Evolutionary conservation across 2,329 filamentous ascomycete species (phyloP).

Genomic region (Colletotrichum agaves): DNA sequence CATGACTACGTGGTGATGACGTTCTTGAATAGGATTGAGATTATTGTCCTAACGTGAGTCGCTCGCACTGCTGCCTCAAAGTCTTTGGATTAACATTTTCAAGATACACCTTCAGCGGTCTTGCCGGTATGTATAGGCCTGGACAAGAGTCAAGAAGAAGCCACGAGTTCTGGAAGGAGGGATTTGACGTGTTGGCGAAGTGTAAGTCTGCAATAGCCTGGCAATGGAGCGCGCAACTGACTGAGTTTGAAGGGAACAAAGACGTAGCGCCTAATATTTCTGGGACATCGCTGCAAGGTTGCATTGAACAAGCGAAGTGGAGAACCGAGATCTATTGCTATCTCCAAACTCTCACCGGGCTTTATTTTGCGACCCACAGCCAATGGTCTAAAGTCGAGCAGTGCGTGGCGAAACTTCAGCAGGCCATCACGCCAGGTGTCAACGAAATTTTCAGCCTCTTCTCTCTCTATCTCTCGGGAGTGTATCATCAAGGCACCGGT

Average conservation of each 20-base stretch:
- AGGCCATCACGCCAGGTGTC: constrained; percentile 33
- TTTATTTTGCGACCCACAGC: constrained; percentile 76
- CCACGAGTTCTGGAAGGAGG: constrained; percentile 55
- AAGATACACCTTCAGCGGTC: constrained; percentile 66
- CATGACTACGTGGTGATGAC: constrained; percentile 69
- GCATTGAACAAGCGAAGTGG: constrained; percentile 71
- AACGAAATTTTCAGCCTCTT: constrained; percentile 58
- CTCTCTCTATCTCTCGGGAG: constrained; percentile 77
- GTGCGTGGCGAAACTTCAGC: constrained; percentile 64
- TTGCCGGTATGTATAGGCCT: constrained; percentile 56
- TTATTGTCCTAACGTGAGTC: constrained; percentile 66
- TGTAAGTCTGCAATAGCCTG: constrained; percentile 47
- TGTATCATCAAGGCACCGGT: constrained; percentile 81
- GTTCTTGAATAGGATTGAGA: constrained; percentile 69
- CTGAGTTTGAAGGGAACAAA: constrained; percentile 37
- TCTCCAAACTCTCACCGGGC: constrained; percentile 75
- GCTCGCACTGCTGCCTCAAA: neutral
- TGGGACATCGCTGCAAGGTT: constrained; percentile 65
- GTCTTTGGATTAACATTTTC: constrained; percentile 35
- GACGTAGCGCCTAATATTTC: constrained; percentile 48
- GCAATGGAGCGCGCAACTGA: neutral
- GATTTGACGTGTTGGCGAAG: constrained; percentile 58
- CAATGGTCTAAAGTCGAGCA: constrained; percentile 74
- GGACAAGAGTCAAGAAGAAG: constrained; percentile 40
- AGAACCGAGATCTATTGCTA: constrained; percentile 74